Evolutionary conservation across 148 eudicot species (phyloP), one percentile per base, ranked within the genome.

Genomic region (Silene uniflora): DNA sequence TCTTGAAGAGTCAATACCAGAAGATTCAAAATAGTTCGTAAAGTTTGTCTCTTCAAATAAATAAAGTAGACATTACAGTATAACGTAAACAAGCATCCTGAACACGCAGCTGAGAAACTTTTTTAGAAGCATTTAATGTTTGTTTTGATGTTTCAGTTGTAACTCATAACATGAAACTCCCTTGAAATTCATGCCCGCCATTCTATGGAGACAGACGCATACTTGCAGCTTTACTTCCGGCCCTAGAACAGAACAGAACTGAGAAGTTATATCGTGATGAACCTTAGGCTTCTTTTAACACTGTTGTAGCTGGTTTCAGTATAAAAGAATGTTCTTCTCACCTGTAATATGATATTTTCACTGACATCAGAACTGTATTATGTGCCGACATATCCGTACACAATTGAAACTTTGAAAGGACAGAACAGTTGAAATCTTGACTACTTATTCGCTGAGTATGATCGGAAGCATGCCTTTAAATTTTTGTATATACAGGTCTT

Each of bases 241-340:
- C 62, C 83, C 76, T 80, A 27, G 29, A 27, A 27, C 29, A 17
- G 77, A 72, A 75, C 68, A 79, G 60, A 80, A 84, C 78, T 80
- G 85, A 65, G 71, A 55, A 76, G 46, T 52, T 79, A 79, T 81
- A 72, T 77, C 84, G 72, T 75, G 60, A 10, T 67, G 81, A 60
- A 81, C 74, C 73, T 82, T 90, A 62, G 86, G 61, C 68, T 68
- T 79, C 80, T 27, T 85, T 91, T 86, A 84, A 81, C 67, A 79
- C 64, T 42, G 90, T 82, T 67, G 87, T 79, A 54, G 92, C 91
- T 72, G 97, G 97, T 77, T 92, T 94, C 76, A 94, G 91, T 81
- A 94, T 89, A 76, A 94, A 94, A 75, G 98, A 94, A 76, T 92
- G 98, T 85, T 94, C 97, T 88, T 91, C 97, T 90, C 93, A 89